phyloP scores from a whole-genome alignment of 768 basidiomycete genomes.

The Auricularia sp. region DNA sequence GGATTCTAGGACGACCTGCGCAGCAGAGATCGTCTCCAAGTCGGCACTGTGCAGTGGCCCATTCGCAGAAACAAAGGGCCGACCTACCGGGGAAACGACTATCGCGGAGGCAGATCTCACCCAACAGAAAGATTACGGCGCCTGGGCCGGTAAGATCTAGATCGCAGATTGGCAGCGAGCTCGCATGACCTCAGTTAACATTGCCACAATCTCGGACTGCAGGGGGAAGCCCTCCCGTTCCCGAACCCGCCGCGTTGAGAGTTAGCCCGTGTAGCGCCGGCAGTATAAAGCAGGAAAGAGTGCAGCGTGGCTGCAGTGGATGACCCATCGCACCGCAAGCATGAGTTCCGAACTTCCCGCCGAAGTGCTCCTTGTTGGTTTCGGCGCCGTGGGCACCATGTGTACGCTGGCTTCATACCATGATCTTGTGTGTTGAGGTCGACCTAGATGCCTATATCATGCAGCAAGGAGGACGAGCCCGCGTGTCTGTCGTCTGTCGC shows the following conservation, averaged over 20 bases:
- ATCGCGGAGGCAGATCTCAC: no score
- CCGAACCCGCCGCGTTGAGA: no score
- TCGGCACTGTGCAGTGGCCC: no score
- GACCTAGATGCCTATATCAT: constrained; percentile 44
- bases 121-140: neutral
- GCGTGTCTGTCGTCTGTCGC: constrained; percentile 63
- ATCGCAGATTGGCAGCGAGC: neutral
- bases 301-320: neutral
- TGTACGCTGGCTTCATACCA: constrained; percentile 31
- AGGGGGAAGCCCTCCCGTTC: neutral
- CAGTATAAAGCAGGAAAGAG: neutral
- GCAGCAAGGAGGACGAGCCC: constrained; percentile 44
- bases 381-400: constrained; percentile 55
- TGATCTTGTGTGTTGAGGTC: neutral
- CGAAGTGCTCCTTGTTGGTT: constrained; percentile 14
- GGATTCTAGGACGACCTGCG: no score
- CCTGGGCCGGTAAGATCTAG: neutral
- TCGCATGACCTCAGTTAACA: neutral
- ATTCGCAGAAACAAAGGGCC: no score
- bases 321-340: neutral
- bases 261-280: neutral
- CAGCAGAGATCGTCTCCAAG: no score
- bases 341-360: neutral
- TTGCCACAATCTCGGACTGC: neutral
- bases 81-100: no score